phyloP scores from a whole-genome alignment of 768 basidiomycete genomes.

The Tephrocybe rancida region DNA sequence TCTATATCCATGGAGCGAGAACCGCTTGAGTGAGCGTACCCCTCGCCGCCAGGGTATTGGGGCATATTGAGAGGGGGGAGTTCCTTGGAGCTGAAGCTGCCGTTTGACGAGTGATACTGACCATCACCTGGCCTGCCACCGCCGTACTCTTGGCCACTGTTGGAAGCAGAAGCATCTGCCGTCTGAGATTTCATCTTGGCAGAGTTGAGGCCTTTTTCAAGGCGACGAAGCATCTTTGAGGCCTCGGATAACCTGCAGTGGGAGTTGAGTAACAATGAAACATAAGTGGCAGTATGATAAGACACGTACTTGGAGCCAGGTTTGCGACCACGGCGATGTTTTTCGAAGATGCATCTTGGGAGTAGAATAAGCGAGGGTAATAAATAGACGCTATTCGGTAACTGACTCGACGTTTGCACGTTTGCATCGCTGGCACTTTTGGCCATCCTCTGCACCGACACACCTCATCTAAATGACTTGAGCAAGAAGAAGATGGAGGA shows the following conservation, averaged over 20 bases:
- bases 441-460: conserved; percentile 85
- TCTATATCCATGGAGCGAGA: conserved; percentile 51
- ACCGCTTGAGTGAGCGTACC: conserved; percentile 37
- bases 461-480: conserved; percentile 76
- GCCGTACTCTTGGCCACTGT: conserved; percentile 27
- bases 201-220: conserved; percentile 81
- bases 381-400: conserved; percentile 14
- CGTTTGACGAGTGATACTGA: conserved; percentile 29
- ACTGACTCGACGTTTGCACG: conserved; percentile 77
- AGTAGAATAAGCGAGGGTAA: conserved; percentile 9
- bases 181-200: conserved; percentile 74
- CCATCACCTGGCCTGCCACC: conserved; percentile 29
- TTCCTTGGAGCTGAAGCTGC: conserved; percentile 47
- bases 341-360: conserved; percentile 80
- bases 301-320: conserved; percentile 80
- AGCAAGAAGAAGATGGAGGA: conserved; percentile 16
- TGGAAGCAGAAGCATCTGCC: conserved; percentile 35
- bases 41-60: conserved; percentile 32
- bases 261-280: conserved; percentile 8
- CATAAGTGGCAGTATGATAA: conserved; percentile 8
- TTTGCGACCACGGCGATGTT: conserved; percentile 86
- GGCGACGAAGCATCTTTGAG: conserved; percentile 84
- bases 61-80: conserved; percentile 51
- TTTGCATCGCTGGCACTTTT: conserved; percentile 83
- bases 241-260: conserved; percentile 75